A percentile compares a stretch with the other conserved stretches of the same genome.
Evolutionary conservation across 169 alveolate genomes (phyloP).

Genomic region (Plasmodium billcollinsi): DNA sequence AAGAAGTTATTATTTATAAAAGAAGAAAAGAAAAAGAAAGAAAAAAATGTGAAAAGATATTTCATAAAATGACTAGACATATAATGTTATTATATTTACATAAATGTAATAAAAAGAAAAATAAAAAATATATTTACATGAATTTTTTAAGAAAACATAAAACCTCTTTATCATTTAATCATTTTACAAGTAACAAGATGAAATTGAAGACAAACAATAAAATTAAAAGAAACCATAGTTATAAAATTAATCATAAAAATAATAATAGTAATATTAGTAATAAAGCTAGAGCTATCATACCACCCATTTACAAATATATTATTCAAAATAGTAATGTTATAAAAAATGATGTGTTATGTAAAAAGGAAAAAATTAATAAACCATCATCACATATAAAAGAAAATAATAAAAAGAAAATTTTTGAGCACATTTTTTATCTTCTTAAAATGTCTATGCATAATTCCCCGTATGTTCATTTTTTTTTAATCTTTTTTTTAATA

Average conservation of each 20-base stretch:
- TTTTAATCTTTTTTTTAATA: conserved; percentile 35
- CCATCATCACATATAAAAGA: not conserved
- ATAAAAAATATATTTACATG: conserved; percentile 16
- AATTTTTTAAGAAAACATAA: conserved; percentile 24
- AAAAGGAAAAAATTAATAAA: not conserved
- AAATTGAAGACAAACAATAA: too few species aligned
- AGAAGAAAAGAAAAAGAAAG: conserved; percentile 20
- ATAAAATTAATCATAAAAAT: too few species aligned
- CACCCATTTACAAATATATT: conserved; percentile 65
- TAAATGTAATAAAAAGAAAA: conserved; percentile 25
- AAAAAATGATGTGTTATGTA: conserved; percentile 4
- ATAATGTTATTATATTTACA: conserved; percentile 19
- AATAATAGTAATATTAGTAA: not conserved
- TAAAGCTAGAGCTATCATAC: conserved; percentile 56
- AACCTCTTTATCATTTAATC: not conserved
- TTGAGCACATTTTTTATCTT: conserved; percentile 29
- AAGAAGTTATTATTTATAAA: conserved; percentile 8
- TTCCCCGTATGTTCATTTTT: conserved; percentile 44
- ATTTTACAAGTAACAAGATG: not conserved
- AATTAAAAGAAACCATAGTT: too few species aligned
- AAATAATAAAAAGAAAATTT: conserved; percentile 20
- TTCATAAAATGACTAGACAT: conserved; percentile 45
- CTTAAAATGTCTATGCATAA: conserved; percentile 22
- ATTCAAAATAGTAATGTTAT: conserved; percentile 35
- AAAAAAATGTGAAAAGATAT: conserved; percentile 56